phyloP scores from a whole-genome alignment of 2,329 filamentous ascomycete genomes.

The Acephala macrosclerotiorum region DNA sequence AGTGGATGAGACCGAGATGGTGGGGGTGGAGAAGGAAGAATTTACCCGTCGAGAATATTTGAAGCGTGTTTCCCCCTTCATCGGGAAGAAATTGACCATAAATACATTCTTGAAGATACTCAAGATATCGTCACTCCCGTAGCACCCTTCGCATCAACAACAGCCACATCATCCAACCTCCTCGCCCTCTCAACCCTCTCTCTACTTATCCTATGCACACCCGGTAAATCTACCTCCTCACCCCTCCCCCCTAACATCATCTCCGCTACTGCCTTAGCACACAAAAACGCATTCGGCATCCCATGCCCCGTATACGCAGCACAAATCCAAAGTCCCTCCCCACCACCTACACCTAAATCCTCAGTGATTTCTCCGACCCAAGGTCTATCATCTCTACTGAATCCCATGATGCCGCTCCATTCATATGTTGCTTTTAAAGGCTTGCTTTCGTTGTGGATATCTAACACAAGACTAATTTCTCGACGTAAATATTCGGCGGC shows the following conservation, averaged over 20 bases:
- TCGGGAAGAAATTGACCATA: too few relatives aligned
- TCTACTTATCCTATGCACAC: slow-evolving; percentile 45
- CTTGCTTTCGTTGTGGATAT: slow-evolving; percentile 45
- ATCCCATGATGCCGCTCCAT: slow-evolving; percentile 87
- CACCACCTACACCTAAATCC: slow-evolving; percentile 57
- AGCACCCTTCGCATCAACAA: slow-evolving; percentile 36
- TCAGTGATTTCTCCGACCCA: slow-evolving; percentile 75
- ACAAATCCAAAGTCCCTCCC: slow-evolving; percentile 65
- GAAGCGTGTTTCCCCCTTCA: too few relatives aligned
- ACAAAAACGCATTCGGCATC: slow-evolving; percentile 76
- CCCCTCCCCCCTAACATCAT: slow-evolving; percentile 58
- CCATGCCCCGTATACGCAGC: slow-evolving; percentile 78
- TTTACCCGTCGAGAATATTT: background rate
- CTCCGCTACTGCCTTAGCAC: slow-evolving; percentile 67
- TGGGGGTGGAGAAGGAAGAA: slow-evolving; percentile 42
- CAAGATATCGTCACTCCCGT: background rate
- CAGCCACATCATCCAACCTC: slow-evolving; percentile 34
- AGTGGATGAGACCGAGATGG: slow-evolving; percentile 60
- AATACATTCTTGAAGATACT: too few relatives aligned
- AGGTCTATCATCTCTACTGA: slow-evolving; percentile 69
- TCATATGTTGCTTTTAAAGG: slow-evolving; percentile 55
- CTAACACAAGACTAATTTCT: slow-evolving; percentile 37
- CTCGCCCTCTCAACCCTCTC: slow-evolving; percentile 37
- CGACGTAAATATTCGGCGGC: slow-evolving; percentile 41
- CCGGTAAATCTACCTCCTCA: slow-evolving; percentile 53